These are phyloP conservation scores for Sphenostylis stenocarpa DNA, from an alignment of 306 rosid genomes.

Conservation along the genomic window DNA sequence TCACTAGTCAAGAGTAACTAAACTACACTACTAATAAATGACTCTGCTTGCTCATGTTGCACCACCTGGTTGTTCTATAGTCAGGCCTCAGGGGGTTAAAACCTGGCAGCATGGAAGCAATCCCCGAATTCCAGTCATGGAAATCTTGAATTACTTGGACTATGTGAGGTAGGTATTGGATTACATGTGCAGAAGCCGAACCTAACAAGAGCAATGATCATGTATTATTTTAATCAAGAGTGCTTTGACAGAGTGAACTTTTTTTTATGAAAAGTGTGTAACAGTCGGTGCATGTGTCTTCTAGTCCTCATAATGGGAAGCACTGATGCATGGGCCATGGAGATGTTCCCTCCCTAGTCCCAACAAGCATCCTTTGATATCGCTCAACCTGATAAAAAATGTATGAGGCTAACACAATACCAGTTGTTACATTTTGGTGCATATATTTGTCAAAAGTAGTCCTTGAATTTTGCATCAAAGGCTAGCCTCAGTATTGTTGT, in stretches of 20 bases:
- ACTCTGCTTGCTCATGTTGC: not conserved
- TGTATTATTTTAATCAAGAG: slow-evolving; percentile 4
- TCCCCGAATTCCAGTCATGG: slow-evolving; percentile 1
- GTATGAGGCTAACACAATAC: not conserved
- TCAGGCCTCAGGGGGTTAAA: not conserved
- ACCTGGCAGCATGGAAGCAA: not conserved
- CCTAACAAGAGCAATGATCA: not conserved
- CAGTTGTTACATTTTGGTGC: slow-evolving; percentile 12
- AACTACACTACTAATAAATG: not conserved
- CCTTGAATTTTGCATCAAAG: not conserved
- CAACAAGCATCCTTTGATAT: slow-evolving; percentile 17
- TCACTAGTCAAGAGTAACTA: not conserved
- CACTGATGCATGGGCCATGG: slow-evolving; percentile 24
- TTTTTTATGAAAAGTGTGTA: slow-evolving; percentile 23
- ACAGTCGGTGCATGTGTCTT: slow-evolving; percentile 1
- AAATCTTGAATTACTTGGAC: not conserved
- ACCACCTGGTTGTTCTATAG: not conserved
- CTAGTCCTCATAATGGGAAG: slow-evolving; percentile 27
- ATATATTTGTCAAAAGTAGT: slow-evolving; percentile 7
- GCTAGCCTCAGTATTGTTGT: not conserved
- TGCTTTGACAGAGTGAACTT: not conserved
- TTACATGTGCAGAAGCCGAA: slow-evolving; percentile 20
- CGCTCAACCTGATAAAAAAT: not conserved
- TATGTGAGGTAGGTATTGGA: not conserved
- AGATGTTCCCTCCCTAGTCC: slow-evolving; percentile 4